These are phyloP conservation scores for Tympanopsis confertula DNA, from an alignment of 2,329 filamentous ascomycete genomes.

Conservation along the genomic window DNA sequence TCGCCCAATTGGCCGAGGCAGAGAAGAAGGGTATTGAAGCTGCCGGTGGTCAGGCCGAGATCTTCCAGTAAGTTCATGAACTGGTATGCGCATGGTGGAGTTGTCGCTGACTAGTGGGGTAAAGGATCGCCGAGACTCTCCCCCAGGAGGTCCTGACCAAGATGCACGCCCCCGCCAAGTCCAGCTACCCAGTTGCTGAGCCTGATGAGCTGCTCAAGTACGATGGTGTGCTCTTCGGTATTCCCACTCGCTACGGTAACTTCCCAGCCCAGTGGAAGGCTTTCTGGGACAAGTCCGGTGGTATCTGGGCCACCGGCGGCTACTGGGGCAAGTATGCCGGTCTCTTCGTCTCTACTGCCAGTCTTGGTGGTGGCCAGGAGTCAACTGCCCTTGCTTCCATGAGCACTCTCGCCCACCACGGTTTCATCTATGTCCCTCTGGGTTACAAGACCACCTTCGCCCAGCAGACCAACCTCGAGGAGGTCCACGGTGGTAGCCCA, in stretches of 20 bases:
- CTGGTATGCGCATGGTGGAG: background rate
- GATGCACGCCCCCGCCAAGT: slow-evolving; percentile 81
- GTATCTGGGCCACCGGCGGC: slow-evolving; percentile 67
- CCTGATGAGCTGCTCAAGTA: slow-evolving; percentile 55
- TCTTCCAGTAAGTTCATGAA: slow-evolving; percentile 60
- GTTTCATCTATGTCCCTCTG: slow-evolving; percentile 89
- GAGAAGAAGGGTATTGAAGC: slow-evolving; percentile 84
- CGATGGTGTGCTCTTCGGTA: slow-evolving; percentile 84
- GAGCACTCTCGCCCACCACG: slow-evolving; percentile 84
- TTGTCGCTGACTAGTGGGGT: background rate
- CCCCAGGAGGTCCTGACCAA: slow-evolving; percentile 69
- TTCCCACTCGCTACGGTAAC: slow-evolving; percentile 93
- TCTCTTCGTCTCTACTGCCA: slow-evolving; percentile 79
- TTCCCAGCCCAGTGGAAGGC: slow-evolving; percentile 92
- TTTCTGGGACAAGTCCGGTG: slow-evolving; percentile 84
- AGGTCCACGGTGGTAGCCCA: slow-evolving; percentile 75
- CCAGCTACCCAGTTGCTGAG: slow-evolving; percentile 48
- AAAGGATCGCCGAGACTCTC: slow-evolving; percentile 74
- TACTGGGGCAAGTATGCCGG: slow-evolving; percentile 84
- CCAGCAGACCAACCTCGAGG: slow-evolving; percentile 56
- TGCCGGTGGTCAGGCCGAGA: slow-evolving; percentile 68
- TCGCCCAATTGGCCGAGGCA: slow-evolving; percentile 71
- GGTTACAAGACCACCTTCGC: slow-evolving; percentile 76
- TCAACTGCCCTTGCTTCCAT: slow-evolving; percentile 69
- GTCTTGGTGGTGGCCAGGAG: slow-evolving; percentile 83